These are phyloP conservation scores for Omphalotus guepiniiformis DNA, from an alignment of 768 basidiomycete species.

Conservation along the genomic window DNA sequence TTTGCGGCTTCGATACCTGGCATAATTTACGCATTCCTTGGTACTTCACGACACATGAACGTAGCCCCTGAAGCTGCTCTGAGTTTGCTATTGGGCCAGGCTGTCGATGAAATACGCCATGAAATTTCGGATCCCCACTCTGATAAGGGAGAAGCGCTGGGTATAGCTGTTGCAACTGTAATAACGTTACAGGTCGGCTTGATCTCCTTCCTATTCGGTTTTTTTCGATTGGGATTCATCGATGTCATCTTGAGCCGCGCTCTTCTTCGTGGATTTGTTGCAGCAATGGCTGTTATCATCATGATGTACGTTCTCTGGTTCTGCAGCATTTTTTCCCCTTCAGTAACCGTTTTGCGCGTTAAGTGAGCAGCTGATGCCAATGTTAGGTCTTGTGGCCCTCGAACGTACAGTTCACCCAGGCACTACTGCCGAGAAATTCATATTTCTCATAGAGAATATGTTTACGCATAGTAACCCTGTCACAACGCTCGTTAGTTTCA, in stretches of 20 bases:
- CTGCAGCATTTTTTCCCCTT: not conserved
- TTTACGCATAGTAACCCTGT: slow-evolving; percentile 53
- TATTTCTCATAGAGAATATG: slow-evolving; percentile 65
- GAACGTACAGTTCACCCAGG: slow-evolving; percentile 53
- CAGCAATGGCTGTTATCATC: slow-evolving; percentile 82
- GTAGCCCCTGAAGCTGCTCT: slow-evolving; percentile 89
- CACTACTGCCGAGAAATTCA: slow-evolving; percentile 69
- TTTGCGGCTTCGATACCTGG: slow-evolving; percentile 85
- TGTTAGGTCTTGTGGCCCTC: slow-evolving; percentile 73
- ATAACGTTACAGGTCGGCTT: slow-evolving; percentile 87
- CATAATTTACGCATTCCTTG: slow-evolving; percentile 86
- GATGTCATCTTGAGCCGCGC: slow-evolving; percentile 92
- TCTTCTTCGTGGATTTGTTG: slow-evolving; percentile 81
- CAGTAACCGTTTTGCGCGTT: slow-evolving; percentile 5
- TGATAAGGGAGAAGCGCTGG: slow-evolving; percentile 45
- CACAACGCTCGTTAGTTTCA: slow-evolving; percentile 74
- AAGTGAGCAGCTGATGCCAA: slow-evolving; percentile 83
- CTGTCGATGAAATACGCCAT: slow-evolving; percentile 65
- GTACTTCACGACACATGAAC: slow-evolving; percentile 76
- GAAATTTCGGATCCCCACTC: slow-evolving; percentile 42
- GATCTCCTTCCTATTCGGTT: slow-evolving; percentile 80
- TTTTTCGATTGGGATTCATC: slow-evolving; percentile 87
- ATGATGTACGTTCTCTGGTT: slow-evolving; percentile 53
- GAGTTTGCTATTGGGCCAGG: slow-evolving; percentile 83
- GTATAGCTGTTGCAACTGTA: slow-evolving; percentile 68